Conservation (phyloP, 2,329 filamentous ascomycete species). For the Fusarium aywerte region DNA sequence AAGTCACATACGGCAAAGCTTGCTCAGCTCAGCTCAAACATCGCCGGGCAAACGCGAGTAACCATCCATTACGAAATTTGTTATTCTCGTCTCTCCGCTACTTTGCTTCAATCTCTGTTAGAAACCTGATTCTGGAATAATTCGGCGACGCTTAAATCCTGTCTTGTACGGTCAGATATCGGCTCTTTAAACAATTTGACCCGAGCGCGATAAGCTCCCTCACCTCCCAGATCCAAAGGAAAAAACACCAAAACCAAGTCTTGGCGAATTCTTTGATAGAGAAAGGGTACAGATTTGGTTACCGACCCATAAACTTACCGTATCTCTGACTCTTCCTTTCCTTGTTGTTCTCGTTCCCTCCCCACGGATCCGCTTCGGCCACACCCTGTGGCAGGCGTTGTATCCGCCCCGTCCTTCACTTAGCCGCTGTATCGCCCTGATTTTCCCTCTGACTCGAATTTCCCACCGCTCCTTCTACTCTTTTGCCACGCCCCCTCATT, state of each 20-base stretch:
- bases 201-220: slow-evolving; percentile 31
- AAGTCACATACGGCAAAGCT: slow-evolving; percentile 14
- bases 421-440: slow-evolving; percentile 29
- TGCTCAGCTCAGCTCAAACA: slow-evolving; percentile 19
- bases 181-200: slow-evolving; percentile 19
- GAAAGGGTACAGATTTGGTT: slow-evolving; percentile 24
- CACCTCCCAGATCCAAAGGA: slow-evolving; percentile 9
- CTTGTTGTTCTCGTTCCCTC: not conserved
- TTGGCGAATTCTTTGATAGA: slow-evolving; percentile 33
- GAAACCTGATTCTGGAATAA: slow-evolving; percentile 25
- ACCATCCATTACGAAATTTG: slow-evolving; percentile 27
- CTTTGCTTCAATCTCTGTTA: not conserved
- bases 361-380: slow-evolving; percentile 26
- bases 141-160: slow-evolving; percentile 3
- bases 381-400: slow-evolving; percentile 19
- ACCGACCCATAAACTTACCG: slow-evolving; percentile 25
- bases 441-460: slow-evolving; percentile 23
- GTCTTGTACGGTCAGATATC: slow-evolving; percentile 13
- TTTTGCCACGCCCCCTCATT: slow-evolving; percentile 22
- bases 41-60: slow-evolving; percentile 11
- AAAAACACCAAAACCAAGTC: not conserved
- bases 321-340: slow-evolving; percentile 20
- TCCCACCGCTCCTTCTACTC: slow-evolving; percentile 34
- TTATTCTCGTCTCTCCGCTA: slow-evolving; percentile 6
- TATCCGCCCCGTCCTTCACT: slow-evolving; percentile 31